Conservation (phyloP, 257 asterid genomes). For the Solanum chaucha region DNA sequence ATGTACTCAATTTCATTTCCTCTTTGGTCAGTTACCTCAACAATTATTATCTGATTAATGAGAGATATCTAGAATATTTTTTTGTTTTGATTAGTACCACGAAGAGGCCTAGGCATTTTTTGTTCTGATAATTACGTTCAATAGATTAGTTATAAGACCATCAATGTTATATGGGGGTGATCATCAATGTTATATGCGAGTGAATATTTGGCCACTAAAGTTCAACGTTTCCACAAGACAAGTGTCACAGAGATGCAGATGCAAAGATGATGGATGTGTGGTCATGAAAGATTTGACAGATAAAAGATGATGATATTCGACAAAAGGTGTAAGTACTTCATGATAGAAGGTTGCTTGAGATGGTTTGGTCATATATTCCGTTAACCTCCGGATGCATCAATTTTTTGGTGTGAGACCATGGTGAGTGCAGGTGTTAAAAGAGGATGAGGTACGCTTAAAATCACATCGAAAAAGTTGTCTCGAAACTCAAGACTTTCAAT, state of each 20-base stretch:
- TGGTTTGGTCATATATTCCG: background rate
- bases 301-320: background rate
- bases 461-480: background rate
- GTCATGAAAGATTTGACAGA: background rate
- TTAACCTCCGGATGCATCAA: background rate
- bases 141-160: background rate
- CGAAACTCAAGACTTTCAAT: background rate
- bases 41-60: background rate
- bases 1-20: background rate
- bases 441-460: background rate
- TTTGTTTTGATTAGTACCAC: background rate
- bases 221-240: background rate
- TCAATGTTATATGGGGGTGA: background rate
- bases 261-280: background rate
- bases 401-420: background rate
- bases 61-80: background rate
- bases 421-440: background rate
- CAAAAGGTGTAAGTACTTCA: background rate
- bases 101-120: background rate
- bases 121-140: background rate
- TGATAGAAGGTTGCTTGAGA: background rate
- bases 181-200: background rate
- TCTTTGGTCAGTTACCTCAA: background rate
- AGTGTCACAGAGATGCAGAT: background rate
- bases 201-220: background rate